A percentile compares a stretch with the other conserved stretches of the same genome.
Evolutionary conservation across 192 early-diverging fungal species (phyloP).

Genomic region (Podila epigama): DNA sequence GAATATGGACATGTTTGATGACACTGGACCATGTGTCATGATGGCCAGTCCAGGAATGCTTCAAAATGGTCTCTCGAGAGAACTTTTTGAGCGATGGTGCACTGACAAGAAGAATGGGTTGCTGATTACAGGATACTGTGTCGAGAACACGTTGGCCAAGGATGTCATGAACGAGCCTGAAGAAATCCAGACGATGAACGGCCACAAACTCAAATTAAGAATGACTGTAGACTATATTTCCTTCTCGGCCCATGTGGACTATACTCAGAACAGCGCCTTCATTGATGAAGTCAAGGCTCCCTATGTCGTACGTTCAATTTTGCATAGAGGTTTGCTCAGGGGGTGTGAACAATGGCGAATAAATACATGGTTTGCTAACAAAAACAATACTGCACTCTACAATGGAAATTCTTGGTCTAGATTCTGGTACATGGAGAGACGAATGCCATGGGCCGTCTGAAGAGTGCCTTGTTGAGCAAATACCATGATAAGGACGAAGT

Average conservation of each 20-base stretch:
- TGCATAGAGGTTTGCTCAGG: neutral
- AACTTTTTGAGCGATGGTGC: slow-evolving; percentile 96
- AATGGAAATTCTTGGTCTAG: slow-evolving; percentile 20
- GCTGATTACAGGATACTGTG: slow-evolving; percentile 96
- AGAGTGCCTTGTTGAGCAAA: slow-evolving; percentile 83
- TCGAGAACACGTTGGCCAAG: slow-evolving; percentile 92
- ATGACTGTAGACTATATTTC: slow-evolving; percentile 94
- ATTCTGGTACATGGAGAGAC: slow-evolving; percentile 96
- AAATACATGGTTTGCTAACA: neutral
- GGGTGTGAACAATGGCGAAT: neutral
- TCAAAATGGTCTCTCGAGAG: slow-evolving; percentile 93
- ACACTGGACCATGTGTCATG: slow-evolving; percentile 97
- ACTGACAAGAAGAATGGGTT: slow-evolving; percentile 91
- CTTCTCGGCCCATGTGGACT: slow-evolving; percentile 98
- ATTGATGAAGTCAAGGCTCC: slow-evolving; percentile 94
- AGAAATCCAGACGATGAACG: slow-evolving; percentile 82
- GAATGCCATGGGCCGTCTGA: slow-evolving; percentile 91
- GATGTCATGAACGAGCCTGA: slow-evolving; percentile 82
- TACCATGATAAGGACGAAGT: slow-evolving; percentile 81
- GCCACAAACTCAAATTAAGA: slow-evolving; percentile 80
- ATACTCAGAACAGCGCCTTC: slow-evolving; percentile 93
- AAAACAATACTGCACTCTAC: neutral
- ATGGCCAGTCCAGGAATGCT: slow-evolving; percentile 99
- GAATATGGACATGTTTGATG: slow-evolving; percentile 88
- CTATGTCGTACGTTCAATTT: slow-evolving; percentile 68